Conservation (phyloP, 1,284 basidiomycete genomes). For the Ustilago trichophora region DNA sequence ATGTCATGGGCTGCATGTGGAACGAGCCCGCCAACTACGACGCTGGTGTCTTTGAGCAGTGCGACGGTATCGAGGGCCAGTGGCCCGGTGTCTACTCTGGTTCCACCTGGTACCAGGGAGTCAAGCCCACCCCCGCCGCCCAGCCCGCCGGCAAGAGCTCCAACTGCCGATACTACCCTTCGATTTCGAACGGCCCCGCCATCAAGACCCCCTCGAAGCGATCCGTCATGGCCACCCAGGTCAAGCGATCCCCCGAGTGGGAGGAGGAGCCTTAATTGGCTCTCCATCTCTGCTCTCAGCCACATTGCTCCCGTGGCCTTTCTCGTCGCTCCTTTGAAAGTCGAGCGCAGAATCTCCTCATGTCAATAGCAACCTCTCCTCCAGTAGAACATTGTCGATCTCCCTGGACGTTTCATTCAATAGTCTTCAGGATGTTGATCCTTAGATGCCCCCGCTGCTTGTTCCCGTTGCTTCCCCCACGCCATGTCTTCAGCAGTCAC, state of each 20-base stretch:
- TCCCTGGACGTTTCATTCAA: constrained; percentile 15
- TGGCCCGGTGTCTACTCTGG: constrained; percentile 61
- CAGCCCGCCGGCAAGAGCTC: constrained; percentile 46
- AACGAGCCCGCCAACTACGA: constrained; percentile 63
- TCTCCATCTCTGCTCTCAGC: background rate
- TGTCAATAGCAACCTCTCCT: constrained; percentile 15
- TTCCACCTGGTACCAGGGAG: constrained; percentile 60
- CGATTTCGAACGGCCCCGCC: constrained; percentile 49
- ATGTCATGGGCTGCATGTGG: constrained; percentile 57
- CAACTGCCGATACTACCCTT: constrained; percentile 56
- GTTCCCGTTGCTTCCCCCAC: constrained; percentile 8
- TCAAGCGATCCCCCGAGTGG: constrained; percentile 50
- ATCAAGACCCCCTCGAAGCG: constrained; percentile 48
- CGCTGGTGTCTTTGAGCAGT: constrained; percentile 53
- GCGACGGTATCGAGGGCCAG: constrained; percentile 54
- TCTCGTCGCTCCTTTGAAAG: constrained; percentile 38
- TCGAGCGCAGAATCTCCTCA: constrained; percentile 29
- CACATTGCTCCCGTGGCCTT: constrained; percentile 1
- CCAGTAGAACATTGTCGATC: constrained; percentile 14
- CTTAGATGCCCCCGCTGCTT: background rate
- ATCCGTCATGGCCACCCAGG: constrained; percentile 49
- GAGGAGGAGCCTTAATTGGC: constrained; percentile 35
- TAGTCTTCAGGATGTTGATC: constrained; percentile 32
- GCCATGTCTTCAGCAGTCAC: constrained; percentile 12
- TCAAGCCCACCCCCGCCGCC: constrained; percentile 43